Conservation (phyloP, 805 yeast genomes). For the Sungouiozyma intestinalis region DNA sequence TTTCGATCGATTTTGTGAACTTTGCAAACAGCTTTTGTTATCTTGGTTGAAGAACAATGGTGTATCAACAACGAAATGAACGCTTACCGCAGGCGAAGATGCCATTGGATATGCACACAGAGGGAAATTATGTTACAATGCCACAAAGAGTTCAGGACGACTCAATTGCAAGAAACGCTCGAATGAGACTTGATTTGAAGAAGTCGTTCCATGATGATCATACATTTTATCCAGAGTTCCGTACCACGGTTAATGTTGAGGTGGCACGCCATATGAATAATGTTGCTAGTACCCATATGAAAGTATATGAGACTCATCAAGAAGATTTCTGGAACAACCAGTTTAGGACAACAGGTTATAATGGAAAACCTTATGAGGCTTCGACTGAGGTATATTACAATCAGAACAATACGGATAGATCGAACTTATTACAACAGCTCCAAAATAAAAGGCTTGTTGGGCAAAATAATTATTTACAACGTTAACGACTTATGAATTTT, state of each 20-base stretch:
- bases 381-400: neutral
- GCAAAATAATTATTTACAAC: neutral
- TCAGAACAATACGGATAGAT: neutral
- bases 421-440: neutral
- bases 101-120: neutral
- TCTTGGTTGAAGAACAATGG: no score
- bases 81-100: neutral
- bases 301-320: neutral
- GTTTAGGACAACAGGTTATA: neutral
- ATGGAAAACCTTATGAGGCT: neutral
- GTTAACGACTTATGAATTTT: neutral
- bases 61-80: neutral
- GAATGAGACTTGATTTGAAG: conserved; percentile 18
- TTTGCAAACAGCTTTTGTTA: no score
- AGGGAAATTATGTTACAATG: neutral
- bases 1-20: neutral
- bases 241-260: conserved; percentile 1
- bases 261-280: conserved; percentile 1
- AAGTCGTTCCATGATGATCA: conserved; percentile 24
- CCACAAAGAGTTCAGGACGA: conserved; percentile 10
- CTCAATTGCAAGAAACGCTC: conserved; percentile 18
- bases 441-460: neutral
- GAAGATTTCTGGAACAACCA: neutral
- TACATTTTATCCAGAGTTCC: conserved; percentile 19
- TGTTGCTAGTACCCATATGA: conserved; percentile 6